Conservation (phyloP, 192 early-diverging fungal species). For the Ambispora gerdemannii region DNA sequence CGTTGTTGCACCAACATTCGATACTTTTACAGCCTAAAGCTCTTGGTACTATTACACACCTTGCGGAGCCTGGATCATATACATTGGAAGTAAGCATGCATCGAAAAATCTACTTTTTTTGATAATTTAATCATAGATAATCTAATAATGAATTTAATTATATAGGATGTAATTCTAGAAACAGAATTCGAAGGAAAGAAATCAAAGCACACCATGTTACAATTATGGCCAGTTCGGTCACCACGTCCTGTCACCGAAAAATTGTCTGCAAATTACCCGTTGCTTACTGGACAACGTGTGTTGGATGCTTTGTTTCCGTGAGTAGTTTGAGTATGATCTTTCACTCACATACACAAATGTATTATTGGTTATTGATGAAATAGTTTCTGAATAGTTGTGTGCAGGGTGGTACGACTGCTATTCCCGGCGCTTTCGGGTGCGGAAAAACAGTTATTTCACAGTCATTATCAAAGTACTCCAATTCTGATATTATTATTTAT, state of each 20-base stretch:
- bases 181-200: slow-evolving; percentile 97
- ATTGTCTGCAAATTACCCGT: slow-evolving; percentile 89
- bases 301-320: slow-evolving; percentile 98
- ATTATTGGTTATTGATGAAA: background rate
- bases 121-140: background rate
- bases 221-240: slow-evolving; percentile 95
- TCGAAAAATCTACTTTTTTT: background rate
- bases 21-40: slow-evolving; percentile 95
- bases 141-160: background rate
- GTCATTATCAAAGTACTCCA: slow-evolving; percentile 98
- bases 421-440: slow-evolving; percentile 99
- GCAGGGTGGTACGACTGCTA: slow-evolving; percentile 98
- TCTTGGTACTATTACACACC: slow-evolving; percentile 93
- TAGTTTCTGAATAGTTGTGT: slow-evolving; percentile 66
- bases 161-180: slow-evolving; percentile 82
- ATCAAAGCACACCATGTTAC: slow-evolving; percentile 92
- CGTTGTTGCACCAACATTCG: slow-evolving; percentile 81
- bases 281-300: slow-evolving; percentile 98
- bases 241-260: slow-evolving; percentile 95
- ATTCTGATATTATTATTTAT: slow-evolving; percentile 99
- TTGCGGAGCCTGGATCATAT: slow-evolving; percentile 91
- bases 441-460: slow-evolving; percentile 99
- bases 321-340: slow-evolving; percentile 30
- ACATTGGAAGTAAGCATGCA: slow-evolving; percentile 59
- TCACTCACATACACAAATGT: too few relatives aligned